A percentile compares a stretch with the other conserved stretches of the same genome.
These are phyloP conservation scores for Trypanosoma avium DNA, from an alignment of 208 protist species.

Conservation along the genomic window DNA sequence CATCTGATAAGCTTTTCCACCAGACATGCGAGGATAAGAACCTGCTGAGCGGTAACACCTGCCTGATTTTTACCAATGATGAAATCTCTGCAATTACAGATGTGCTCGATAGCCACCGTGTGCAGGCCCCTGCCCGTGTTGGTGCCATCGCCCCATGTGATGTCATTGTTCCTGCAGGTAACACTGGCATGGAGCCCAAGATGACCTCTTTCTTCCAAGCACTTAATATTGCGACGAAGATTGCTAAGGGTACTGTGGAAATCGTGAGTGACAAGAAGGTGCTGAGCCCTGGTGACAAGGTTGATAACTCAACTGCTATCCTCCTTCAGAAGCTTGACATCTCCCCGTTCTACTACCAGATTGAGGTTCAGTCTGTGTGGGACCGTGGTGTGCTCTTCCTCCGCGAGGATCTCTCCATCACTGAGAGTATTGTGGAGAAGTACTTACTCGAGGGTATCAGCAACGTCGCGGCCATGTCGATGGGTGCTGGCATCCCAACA, in stretches of 20 bases:
- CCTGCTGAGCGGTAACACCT: conserved; percentile 95
- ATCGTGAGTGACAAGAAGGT: conserved; percentile 97
- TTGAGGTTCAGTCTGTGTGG: conserved; percentile 93
- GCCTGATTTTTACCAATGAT: conserved; percentile 98
- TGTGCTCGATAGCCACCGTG: conserved; percentile 86
- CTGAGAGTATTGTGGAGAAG: conserved; percentile 88
- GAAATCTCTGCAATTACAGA: conserved; percentile 89
- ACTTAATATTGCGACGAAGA: conserved; percentile 99
- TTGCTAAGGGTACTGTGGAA: conserved; percentile 98
- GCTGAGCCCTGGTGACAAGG: conserved; percentile 94
- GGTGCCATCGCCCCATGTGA: conserved; percentile 96
- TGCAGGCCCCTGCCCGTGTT: conserved; percentile 95
- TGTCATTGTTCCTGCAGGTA: conserved; percentile 95
- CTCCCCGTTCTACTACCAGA: conserved; percentile 98
- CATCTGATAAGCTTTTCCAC: conserved; percentile 61
- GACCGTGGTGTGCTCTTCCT: conserved; percentile 96
- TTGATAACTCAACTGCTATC: conserved; percentile 96
- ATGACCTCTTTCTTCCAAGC: conserved; percentile 99
- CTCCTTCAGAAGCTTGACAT: conserved; percentile 99
- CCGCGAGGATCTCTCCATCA: conserved; percentile 94
- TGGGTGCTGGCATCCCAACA: conserved; percentile 95
- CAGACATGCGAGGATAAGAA: conserved; percentile 48
- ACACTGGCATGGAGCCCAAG: conserved; percentile 98
- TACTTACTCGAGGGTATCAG: conserved; percentile 89
- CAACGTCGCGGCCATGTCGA: conserved; percentile 94